Evolutionary conservation across 257 asterid genomes (phyloP), one percentile per base, ranked within the genome.

Genomic region (Lavandula angustifolia): DNA sequence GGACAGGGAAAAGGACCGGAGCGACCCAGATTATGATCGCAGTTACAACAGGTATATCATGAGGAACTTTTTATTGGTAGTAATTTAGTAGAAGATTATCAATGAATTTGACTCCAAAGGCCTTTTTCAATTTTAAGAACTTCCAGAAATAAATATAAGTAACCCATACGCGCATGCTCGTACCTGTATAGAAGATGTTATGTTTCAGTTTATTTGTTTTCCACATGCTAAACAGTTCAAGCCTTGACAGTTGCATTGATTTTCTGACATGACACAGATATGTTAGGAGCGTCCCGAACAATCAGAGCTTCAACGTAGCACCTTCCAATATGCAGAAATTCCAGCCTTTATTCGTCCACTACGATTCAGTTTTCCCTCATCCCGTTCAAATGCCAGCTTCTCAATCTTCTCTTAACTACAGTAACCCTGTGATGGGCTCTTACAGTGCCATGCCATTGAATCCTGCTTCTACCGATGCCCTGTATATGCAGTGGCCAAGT

Each of bases 11-110:
- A 94, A 90, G 76, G 97, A 94, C 52, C 87, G 87, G 32, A 79
- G 73, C 11, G 99, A 94, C 76, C 97, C 99, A 52, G 99, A 90
- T 82, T 94, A 94, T 69, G 95, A 94, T 71, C 86, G 99, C 79
- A 87, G 89, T 72, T 89, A 84, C 66, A 88, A 77, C 73, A 90
- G 99, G 99, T 86, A 73, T 46, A 76, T 38, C 27, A 49, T 35
- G 5, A 16, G 10, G 60, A 60, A 32, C 17, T 54, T 63, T 52
- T 51, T 60, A 60, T 38, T 41, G 22, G 41, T 69, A 38, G 8
- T 34, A 38, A 34, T 18, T 2, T 29, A 0, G 37, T 17, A 14
- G n/a, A 49, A 54, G 40, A 31, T 51, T 7, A 9, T 33, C 18
- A 9, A 37, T 35, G 38, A n/a, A 34, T 17, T 31, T 32, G 5